These are phyloP conservation scores for Termitomyces sp. DNA, from an alignment of 1,284 basidiomycete genomes.

Conservation along the genomic window DNA sequence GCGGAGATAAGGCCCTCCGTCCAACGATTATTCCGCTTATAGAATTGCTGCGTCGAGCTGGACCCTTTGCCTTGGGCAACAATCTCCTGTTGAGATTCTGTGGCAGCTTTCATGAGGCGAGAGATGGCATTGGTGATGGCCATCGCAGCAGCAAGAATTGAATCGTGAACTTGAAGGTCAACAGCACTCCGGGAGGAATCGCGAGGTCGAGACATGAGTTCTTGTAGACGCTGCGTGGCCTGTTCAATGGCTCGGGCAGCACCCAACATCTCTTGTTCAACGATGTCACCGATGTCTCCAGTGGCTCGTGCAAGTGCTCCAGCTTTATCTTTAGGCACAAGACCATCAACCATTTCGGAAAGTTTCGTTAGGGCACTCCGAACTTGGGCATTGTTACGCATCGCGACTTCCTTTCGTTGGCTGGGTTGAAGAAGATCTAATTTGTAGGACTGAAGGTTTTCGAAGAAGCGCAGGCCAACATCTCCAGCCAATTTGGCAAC, in stretches of 20 bases:
- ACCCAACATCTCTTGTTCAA: slow-evolving; percentile 94
- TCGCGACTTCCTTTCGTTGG: slow-evolving; percentile 83
- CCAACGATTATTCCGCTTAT: slow-evolving; percentile 99
- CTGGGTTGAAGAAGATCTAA: slow-evolving; percentile 70
- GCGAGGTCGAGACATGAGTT: slow-evolving; percentile 85
- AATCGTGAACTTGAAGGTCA: slow-evolving; percentile 96
- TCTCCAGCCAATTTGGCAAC: slow-evolving; percentile 89
- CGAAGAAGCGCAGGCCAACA: slow-evolving; percentile 87
- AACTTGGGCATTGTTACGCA: slow-evolving; percentile 86
- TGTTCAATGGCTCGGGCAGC: slow-evolving; percentile 93
- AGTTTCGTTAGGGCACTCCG: slow-evolving; percentile 79
- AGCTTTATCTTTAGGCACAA: slow-evolving; percentile 84
- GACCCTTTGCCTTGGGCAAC: slow-evolving; percentile 93
- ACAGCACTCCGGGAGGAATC: slow-evolving; percentile 81
- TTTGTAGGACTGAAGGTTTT: slow-evolving; percentile 95
- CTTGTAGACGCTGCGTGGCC: slow-evolving; percentile 86
- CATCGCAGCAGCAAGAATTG: slow-evolving; percentile 90
- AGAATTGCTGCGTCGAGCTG: slow-evolving; percentile 92
- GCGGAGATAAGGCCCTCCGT: slow-evolving; percentile 99
- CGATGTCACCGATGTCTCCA: slow-evolving; percentile 94
- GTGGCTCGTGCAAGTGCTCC: slow-evolving; percentile 71
- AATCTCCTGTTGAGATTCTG: slow-evolving; percentile 97
- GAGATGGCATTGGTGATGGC: slow-evolving; percentile 95
- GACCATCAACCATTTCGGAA: slow-evolving; percentile 81
- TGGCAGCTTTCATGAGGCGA: slow-evolving; percentile 92